phyloP scores from a whole-genome alignment of 163 green algal species.

The Scenedesmus sp. region DNA sequence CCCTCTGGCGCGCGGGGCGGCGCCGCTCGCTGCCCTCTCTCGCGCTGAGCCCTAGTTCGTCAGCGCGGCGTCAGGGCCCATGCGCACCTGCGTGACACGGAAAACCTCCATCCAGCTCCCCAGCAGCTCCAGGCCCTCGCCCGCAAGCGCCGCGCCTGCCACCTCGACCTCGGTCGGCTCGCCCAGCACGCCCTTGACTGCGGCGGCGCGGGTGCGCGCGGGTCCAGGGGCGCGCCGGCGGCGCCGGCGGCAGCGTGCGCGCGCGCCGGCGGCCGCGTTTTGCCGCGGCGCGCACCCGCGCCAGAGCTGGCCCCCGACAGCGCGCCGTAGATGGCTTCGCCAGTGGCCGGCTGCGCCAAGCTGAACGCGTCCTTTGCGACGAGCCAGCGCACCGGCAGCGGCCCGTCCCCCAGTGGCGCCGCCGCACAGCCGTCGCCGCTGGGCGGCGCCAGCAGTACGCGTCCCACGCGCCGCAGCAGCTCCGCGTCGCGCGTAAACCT shows the following conservation, averaged over 20 bases:
- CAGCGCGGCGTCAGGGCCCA: too few species aligned
- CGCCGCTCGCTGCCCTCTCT: too few species aligned
- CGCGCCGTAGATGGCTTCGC: slow-evolving; percentile 62
- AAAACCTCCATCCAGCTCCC: neutral
- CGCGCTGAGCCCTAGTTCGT: too few species aligned
- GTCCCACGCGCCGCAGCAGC: slow-evolving; percentile 51
- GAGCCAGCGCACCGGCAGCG: too few species aligned
- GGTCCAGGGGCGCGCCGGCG: too few species aligned
- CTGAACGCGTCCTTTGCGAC: slow-evolving; percentile 80
- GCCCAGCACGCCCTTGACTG: neutral
- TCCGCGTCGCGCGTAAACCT: slow-evolving; percentile 66
- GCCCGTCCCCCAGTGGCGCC: too few species aligned
- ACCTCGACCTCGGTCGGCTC: slow-evolving; percentile 1
- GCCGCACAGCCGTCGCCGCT: too few species aligned
- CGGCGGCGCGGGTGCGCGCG: too few species aligned
- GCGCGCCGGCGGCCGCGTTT: too few species aligned
- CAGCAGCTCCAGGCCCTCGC: neutral
- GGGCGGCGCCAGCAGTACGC: slow-evolving; percentile 47
- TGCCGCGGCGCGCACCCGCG: too few species aligned
- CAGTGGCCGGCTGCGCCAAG: slow-evolving; percentile 53
- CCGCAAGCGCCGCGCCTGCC: neutral
- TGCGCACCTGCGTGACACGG: slow-evolving; percentile 14
- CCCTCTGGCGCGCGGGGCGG: too few species aligned
- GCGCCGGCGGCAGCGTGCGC: too few species aligned
- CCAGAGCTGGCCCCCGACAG: slow-evolving; percentile 39